These are phyloP conservation scores for Fusarium nisikadoi DNA, from an alignment of 2,329 filamentous ascomycete genomes.

Conservation along the genomic window DNA sequence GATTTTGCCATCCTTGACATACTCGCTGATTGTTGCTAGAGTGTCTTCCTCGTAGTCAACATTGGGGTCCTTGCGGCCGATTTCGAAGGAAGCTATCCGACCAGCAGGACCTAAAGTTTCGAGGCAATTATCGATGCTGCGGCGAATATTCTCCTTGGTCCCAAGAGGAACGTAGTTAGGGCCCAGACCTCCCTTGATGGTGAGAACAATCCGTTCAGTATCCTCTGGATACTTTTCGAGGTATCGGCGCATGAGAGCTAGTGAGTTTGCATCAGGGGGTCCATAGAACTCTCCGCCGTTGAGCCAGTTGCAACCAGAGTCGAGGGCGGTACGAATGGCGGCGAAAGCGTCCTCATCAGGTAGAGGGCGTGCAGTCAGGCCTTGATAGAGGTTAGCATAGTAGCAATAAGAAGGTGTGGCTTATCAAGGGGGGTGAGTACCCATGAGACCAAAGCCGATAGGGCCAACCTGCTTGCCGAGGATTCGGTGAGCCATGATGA, in stretches of 20 bases:
- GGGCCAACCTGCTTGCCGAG: constrained; percentile 37
- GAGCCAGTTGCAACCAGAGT: constrained; percentile 57
- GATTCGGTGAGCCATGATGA: constrained; percentile 40
- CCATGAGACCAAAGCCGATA: constrained; percentile 44
- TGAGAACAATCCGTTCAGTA: constrained; percentile 67
- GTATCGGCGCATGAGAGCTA: constrained; percentile 68
- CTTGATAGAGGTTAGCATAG: constrained; percentile 21
- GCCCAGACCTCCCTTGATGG: constrained; percentile 66
- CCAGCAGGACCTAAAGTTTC: constrained; percentile 51
- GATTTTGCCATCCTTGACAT: constrained; percentile 59
- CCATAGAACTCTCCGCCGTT: constrained; percentile 73
- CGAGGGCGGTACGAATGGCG: constrained; percentile 63
- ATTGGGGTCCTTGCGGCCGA: constrained; percentile 64
- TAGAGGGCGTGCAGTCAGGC: constrained; percentile 33
- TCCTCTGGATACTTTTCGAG: constrained; percentile 70
- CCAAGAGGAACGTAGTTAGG: constrained; percentile 55
- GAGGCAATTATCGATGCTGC: constrained; percentile 65
- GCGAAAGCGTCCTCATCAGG: constrained; percentile 57
- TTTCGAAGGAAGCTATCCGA: constrained; percentile 68
- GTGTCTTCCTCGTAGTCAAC: constrained; percentile 58
- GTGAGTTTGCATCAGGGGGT: constrained; percentile 61
- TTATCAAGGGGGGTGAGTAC: constrained; percentile 17
- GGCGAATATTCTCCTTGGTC: constrained; percentile 61
- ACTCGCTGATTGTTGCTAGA: constrained; percentile 56
- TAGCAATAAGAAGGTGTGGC: constrained; percentile 34